Conservation (phyloP, 306 rosid genomes). For the Cicer chorassanicum region DNA sequence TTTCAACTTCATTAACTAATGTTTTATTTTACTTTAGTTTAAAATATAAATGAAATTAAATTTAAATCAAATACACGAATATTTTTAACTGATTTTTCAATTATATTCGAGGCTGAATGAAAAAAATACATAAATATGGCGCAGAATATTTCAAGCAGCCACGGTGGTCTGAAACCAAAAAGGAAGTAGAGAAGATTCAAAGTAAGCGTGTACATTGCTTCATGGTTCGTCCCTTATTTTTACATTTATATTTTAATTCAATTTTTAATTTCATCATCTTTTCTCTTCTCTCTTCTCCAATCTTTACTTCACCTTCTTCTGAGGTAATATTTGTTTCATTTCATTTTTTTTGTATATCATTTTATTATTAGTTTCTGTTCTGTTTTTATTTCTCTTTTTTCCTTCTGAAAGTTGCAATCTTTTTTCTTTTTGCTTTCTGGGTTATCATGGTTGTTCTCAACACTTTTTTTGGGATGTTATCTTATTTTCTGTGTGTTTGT, state of each 20-base stretch:
- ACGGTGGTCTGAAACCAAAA: neutral
- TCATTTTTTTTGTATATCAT: slow-evolving; percentile 16
- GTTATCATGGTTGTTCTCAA: slow-evolving; percentile 5
- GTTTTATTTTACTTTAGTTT: no score
- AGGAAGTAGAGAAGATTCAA: neutral
- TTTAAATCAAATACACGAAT: no score
- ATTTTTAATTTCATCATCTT: neutral
- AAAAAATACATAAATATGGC: no score
- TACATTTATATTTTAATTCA: neutral
- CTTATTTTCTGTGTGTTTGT: neutral
- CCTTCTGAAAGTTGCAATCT: slow-evolving; percentile 7
- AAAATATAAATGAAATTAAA: no score
- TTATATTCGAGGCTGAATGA: no score
- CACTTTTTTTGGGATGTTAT: neutral
- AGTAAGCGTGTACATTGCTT: neutral
- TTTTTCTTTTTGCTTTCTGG: slow-evolving; percentile 16
- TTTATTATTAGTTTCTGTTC: slow-evolving; percentile 37
- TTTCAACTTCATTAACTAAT: no score
- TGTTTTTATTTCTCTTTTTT: slow-evolving; percentile 13
- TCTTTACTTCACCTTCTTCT: slow-evolving; percentile 12
- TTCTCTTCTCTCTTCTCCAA: neutral
- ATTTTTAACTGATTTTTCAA: no score
- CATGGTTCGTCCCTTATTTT: neutral
- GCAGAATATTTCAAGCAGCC: neutral
- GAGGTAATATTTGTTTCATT: slow-evolving; percentile 37